A percentile compares a stretch with the other conserved stretches of the same genome.
These are phyloP conservation scores for Echinosophora koreensis DNA, from an alignment of 306 rosid species.

Conservation along the genomic window DNA sequence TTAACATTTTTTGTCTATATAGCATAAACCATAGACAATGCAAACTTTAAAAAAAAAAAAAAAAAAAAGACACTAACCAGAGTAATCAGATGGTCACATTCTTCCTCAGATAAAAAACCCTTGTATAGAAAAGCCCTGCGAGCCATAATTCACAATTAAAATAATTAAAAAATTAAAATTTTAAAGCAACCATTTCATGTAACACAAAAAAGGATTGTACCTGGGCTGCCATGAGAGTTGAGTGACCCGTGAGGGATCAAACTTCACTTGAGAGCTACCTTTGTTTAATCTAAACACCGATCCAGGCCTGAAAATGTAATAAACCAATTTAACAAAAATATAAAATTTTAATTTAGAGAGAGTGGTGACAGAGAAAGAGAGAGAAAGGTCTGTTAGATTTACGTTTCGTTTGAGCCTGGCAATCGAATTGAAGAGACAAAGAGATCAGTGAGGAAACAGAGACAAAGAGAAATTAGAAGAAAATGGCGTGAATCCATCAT, in stretches of 20 bases:
- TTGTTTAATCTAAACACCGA: constrained; percentile 61
- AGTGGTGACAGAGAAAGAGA: neutral
- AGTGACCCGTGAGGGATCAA: constrained; percentile 84
- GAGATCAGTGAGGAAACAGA: constrained; percentile 56
- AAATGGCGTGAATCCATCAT: constrained; percentile 56
- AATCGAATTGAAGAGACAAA: constrained; percentile 62
- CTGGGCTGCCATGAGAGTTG: constrained; percentile 96
- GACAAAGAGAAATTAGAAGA: constrained; percentile 49
- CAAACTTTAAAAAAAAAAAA: neutral
- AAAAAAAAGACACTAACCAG: constrained; percentile 60
- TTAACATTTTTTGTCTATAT: too few relatives aligned
- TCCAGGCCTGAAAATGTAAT: constrained; percentile 53
- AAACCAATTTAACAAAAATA: constrained; percentile 13
- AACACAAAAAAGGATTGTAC: constrained; percentile 48
- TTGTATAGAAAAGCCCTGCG: constrained; percentile 89
- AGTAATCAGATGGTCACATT: constrained; percentile 80
- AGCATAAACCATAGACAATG: too few relatives aligned
- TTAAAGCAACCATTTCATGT: neutral
- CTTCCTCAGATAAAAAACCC: constrained; percentile 72
- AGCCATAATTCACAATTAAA: constrained; percentile 29
- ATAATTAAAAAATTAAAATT: neutral
- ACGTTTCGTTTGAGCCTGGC: constrained; percentile 56
- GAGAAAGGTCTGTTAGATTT: neutral
- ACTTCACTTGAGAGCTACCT: constrained; percentile 54
- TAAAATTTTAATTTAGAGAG: neutral